Percentiles rank a stretch among this genome's conserved stretches.
Conservation (phyloP, 176 grass and related monocot species). For the barley (Hordeum vulgare) region MorexV3_pseudomolecules_assembly NC_058520.1:533397438-533397937, state of each 20-base stretch:
- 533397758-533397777: neutral
- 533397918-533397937: neutral
- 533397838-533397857: neutral
- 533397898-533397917: neutral
- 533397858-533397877: slow-evolving; percentile 11
- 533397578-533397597: slow-evolving; percentile 54
- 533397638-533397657: neutral
- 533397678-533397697: neutral
- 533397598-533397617: slow-evolving; percentile 59
- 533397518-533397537: slow-evolving; percentile 97
- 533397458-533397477: neutral
- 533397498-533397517: slow-evolving; percentile 21
- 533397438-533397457: neutral
- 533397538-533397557: slow-evolving; percentile 77
- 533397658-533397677: neutral
- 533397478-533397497: slow-evolving; percentile 1
- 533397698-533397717: neutral
- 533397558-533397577: slow-evolving; percentile 58
- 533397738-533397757: neutral
- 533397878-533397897: neutral
- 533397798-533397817: neutral
- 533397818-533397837: neutral
- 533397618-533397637: slow-evolving; percentile 60
- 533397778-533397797: slow-evolving; percentile 4
- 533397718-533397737: neutral